A percentile compares a stretch with the other conserved stretches of the same genome.
phyloP scores from a whole-genome alignment of 2,329 filamentous ascomycete genomes.

The Cercospora citrullina region DNA sequence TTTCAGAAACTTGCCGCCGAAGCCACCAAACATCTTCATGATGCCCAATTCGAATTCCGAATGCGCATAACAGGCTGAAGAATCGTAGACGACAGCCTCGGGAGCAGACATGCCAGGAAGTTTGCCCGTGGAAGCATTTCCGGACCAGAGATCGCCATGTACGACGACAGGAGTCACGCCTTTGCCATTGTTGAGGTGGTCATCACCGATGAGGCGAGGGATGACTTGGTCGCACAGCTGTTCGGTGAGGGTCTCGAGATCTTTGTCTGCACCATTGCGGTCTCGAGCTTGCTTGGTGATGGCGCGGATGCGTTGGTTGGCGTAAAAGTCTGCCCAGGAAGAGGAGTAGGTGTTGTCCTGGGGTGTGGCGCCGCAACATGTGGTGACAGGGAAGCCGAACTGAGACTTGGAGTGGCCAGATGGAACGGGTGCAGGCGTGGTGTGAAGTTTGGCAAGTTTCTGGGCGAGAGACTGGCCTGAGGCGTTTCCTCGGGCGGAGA shows the following conservation, averaged over 20 bases:
- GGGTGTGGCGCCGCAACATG: slow-evolving; percentile 80
- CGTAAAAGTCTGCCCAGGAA: slow-evolving; percentile 85
- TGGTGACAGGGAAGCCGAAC: slow-evolving; percentile 83
- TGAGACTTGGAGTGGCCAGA: slow-evolving; percentile 58
- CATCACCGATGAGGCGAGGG: slow-evolving; percentile 71
- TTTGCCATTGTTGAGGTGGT: slow-evolving; percentile 60
- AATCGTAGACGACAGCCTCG: slow-evolving; percentile 81
- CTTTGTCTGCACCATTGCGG: slow-evolving; percentile 64
- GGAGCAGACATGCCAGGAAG: slow-evolving; percentile 57
- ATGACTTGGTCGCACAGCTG: slow-evolving; percentile 65
- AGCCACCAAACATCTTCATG: slow-evolving; percentile 96
- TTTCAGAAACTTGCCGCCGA: slow-evolving; percentile 67
- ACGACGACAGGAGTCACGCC: slow-evolving; percentile 74
- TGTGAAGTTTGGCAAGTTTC: slow-evolving; percentile 78
- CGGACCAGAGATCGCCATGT: slow-evolving; percentile 93
- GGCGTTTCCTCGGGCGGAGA: slow-evolving; percentile 45
- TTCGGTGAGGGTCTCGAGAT: slow-evolving; percentile 65
- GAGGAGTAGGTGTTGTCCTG: slow-evolving; percentile 74
- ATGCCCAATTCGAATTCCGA: slow-evolving; percentile 89
- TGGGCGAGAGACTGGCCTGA: slow-evolving; percentile 61
- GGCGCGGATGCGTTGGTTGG: slow-evolving; percentile 68
- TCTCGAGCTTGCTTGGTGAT: slow-evolving; percentile 61
- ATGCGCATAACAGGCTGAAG: slow-evolving; percentile 79
- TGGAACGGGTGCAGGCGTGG: slow-evolving; percentile 67
- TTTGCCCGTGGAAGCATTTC: slow-evolving; percentile 70